Percentiles rank a stretch among this genome's conserved stretches.
phyloP scores from a whole-genome alignment of 257 asterid species.

The Nicotiana sylvestris region DNA sequence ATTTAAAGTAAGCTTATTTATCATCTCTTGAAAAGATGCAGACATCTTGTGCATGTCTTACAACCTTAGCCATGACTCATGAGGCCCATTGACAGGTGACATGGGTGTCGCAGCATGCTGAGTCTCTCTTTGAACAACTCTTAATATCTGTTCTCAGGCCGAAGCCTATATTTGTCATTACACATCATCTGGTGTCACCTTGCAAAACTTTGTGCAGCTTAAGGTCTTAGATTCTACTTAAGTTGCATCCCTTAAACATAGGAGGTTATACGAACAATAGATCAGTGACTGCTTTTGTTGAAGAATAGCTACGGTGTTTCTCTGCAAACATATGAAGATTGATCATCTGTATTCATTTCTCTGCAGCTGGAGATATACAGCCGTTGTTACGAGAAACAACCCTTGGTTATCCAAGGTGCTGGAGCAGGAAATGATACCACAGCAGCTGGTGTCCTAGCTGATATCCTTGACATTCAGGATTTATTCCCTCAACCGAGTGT shows the following conservation, averaged over 20 bases:
- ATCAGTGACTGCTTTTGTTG: not conserved
- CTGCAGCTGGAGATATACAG: constrained; percentile 79
- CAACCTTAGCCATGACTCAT: not conserved
- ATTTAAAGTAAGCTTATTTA: not conserved
- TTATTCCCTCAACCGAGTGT: constrained; percentile 26
- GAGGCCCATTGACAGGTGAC: not conserved
- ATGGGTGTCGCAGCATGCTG: not conserved
- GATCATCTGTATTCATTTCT: not conserved
- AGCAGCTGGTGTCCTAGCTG: constrained; percentile 92
- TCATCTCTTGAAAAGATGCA: not conserved
- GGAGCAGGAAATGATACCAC: constrained; percentile 94
- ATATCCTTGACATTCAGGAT: constrained; percentile 81
- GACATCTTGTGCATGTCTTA: not conserved
- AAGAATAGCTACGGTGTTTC: not conserved
- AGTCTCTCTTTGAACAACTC: not conserved
- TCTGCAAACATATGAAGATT: not conserved
- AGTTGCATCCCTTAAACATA: not conserved
- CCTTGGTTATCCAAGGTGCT: constrained; percentile 90
- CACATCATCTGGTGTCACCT: not conserved
- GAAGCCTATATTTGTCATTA: not conserved
- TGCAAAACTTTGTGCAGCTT: not conserved
- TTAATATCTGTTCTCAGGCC: not conserved
- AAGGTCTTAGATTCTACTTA: not conserved
- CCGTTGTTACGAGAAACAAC: constrained; percentile 68
- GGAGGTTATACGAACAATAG: not conserved